Conservation (phyloP, 805 yeast species). For the Candida bentonensis region DNA sequence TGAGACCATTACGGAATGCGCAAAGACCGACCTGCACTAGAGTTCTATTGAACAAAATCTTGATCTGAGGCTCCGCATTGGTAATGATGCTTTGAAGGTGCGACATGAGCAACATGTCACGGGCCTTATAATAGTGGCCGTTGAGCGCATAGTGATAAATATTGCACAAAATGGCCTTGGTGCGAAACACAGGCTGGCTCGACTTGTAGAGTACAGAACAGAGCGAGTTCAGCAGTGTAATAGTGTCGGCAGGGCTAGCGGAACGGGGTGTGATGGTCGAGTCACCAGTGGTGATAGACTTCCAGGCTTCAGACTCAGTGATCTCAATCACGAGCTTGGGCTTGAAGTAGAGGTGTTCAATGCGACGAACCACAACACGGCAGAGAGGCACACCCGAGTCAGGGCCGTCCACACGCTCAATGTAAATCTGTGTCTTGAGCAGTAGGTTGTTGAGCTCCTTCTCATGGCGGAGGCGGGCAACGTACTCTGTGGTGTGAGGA, state of each 20-base stretch:
- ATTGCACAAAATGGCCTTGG: slow-evolving; percentile 71
- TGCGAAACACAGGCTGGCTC: slow-evolving; percentile 52
- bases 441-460: slow-evolving; percentile 57
- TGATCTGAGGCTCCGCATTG: slow-evolving; percentile 71
- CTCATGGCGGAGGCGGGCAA: slow-evolving; percentile 84
- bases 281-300: slow-evolving; percentile 24
- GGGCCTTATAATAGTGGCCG: slow-evolving; percentile 69
- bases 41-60: slow-evolving; percentile 88
- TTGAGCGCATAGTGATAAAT: slow-evolving; percentile 87
- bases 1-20: slow-evolving; percentile 83
- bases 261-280: slow-evolving; percentile 23
- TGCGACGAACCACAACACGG: slow-evolving; percentile 66
- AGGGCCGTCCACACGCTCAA: slow-evolving; percentile 37
- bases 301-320: slow-evolving; percentile 70
- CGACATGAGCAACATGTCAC: slow-evolving; percentile 76
- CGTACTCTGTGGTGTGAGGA: slow-evolving; percentile 89
- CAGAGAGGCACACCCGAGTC: slow-evolving; percentile 29
- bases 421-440: slow-evolving; percentile 74
- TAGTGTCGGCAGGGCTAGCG: slow-evolving; percentile 28
- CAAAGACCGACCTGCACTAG: slow-evolving; percentile 90
- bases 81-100: slow-evolving; percentile 75
- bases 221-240: slow-evolving; percentile 48
- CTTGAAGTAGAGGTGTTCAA: slow-evolving; percentile 89
- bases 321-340: slow-evolving; percentile 58
- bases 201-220: slow-evolving; percentile 54